These are phyloP conservation scores for Entamoeba histolytica DNA, from an alignment of 208 protist species.

Conservation along the genomic window DNA sequence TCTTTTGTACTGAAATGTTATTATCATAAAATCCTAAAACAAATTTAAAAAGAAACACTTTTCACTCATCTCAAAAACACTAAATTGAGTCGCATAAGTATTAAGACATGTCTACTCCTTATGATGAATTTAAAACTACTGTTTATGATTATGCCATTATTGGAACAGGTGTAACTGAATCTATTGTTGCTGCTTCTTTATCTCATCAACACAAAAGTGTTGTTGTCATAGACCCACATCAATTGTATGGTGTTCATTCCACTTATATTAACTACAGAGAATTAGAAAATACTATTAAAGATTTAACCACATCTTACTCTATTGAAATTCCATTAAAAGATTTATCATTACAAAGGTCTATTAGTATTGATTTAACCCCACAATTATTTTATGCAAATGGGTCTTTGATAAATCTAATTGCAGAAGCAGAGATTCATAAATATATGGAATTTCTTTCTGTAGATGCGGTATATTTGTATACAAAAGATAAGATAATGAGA, in stretches of 20 bases:
- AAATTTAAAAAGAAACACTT: background rate
- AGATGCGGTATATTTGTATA: background rate
- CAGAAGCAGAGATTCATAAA: background rate
- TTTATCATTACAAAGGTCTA: background rate
- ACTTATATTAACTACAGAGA: background rate
- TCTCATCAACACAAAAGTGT: background rate
- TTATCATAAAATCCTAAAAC: no score
- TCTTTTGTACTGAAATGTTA: no score
- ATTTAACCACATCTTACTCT: background rate
- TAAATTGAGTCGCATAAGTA: background rate
- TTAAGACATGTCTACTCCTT: background rate
- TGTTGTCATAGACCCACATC: background rate
- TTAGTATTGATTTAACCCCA: background rate
- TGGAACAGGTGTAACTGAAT: background rate
- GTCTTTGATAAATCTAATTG: background rate
- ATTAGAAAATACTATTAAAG: background rate
- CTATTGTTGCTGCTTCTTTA: background rate
- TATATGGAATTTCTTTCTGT: background rate
- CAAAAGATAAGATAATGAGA: background rate
- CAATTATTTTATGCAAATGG: background rate
- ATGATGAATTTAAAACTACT: background rate
- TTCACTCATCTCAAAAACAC: background rate
- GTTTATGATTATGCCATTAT: background rate
- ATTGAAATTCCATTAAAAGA: background rate
- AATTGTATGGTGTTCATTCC: background rate